A percentile compares a stretch with the other conserved stretches of the same genome.
Evolutionary conservation across 1,284 basidiomycete genomes (phyloP).

Genomic region (Abortiporus biennis): DNA sequence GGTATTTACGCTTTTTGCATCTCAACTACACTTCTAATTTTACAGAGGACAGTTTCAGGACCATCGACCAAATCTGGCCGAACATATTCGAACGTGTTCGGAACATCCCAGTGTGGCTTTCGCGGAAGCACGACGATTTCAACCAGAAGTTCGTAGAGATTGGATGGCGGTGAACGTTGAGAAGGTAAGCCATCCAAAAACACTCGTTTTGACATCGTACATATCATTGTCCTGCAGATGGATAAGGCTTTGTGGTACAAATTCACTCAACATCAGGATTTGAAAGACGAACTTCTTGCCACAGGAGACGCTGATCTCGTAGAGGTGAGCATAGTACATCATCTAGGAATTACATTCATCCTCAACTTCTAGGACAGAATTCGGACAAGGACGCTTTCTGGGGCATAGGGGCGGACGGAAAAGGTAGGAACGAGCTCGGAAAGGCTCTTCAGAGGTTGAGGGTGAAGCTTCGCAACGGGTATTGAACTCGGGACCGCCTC

Average conservation of each 20-base stretch:
- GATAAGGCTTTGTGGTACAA: conserved; percentile 52
- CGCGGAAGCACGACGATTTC: conserved; percentile 58
- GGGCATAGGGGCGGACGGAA: conserved; percentile 16
- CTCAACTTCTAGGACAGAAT: conserved; percentile 31
- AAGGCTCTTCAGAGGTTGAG: conserved; percentile 17
- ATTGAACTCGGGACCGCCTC: neutral
- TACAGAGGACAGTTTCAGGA: conserved; percentile 53
- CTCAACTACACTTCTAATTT: no score
- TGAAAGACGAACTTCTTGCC: conserved; percentile 46
- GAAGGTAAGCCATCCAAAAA: conserved; percentile 32
- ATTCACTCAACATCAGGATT: conserved; percentile 54
- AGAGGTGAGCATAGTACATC: conserved; percentile 36
- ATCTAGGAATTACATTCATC: neutral
- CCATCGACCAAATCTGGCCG: conserved; percentile 50
- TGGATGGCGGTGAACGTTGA: conserved; percentile 59
- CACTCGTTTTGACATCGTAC: neutral
- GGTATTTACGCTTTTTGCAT: no score
- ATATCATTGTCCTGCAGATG: conserved; percentile 45
- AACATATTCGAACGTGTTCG: conserved; percentile 56
- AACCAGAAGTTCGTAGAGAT: conserved; percentile 49
- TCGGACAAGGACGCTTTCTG: conserved; percentile 52
- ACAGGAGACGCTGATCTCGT: conserved; percentile 57
- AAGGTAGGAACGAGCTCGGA: conserved; percentile 19
- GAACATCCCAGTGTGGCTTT: conserved; percentile 56
- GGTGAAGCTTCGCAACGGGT: conserved; percentile 3